Evolutionary conservation across 768 basidiomycete species (phyloP), one percentile per base, ranked within the genome.

Genomic region (Candolleomyces efflorescens): DNA sequence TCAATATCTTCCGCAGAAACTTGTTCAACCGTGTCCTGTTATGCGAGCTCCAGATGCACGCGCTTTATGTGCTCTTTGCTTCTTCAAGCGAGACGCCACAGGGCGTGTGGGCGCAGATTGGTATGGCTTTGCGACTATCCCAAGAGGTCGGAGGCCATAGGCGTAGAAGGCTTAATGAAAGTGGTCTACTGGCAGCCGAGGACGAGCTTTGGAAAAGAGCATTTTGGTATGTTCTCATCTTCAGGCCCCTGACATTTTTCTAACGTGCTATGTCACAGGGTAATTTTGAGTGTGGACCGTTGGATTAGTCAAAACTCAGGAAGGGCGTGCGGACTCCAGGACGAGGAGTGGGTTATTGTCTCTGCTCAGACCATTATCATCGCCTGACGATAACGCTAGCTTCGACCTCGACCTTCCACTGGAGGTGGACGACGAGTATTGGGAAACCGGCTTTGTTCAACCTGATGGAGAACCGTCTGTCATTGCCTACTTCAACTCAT

Each of bases 61-160:
- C 78, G 85, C 67, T 86, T 39, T 72, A 74, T 45, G 74, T 80
- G 0, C 32, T 77, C 43, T 86, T 76, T 70, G 67, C 78, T 23
- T 78, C 79, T 55, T 76, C 80, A 0, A 78, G 77, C 7, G 77
- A 72, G 60, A 69, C 74, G 0, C 77, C 82, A 0, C 82, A 85
- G 51, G 78, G 81, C 10, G 72, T 72, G 43, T 92, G 89, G 90
- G 78, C 78, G 4, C 74, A 83, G 7, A 75, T 84, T 38, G 87
- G 87, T 0, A 71, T 87, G 43, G 87, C 85, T n/a, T 69, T 92
- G 32, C 84, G 89, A 3, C 73, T 86, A 50, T 82, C 85, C 0
- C 85, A 90, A 66, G 90, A 94, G 61, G 82, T 90, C 39, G 85
- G 92, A 26, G 86, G 83, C 1, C 92, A 93, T 68, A 68, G 67